These are phyloP conservation scores for Noccaea bulbosa DNA, from an alignment of 345 rosid genomes.

Conservation along the genomic window DNA sequence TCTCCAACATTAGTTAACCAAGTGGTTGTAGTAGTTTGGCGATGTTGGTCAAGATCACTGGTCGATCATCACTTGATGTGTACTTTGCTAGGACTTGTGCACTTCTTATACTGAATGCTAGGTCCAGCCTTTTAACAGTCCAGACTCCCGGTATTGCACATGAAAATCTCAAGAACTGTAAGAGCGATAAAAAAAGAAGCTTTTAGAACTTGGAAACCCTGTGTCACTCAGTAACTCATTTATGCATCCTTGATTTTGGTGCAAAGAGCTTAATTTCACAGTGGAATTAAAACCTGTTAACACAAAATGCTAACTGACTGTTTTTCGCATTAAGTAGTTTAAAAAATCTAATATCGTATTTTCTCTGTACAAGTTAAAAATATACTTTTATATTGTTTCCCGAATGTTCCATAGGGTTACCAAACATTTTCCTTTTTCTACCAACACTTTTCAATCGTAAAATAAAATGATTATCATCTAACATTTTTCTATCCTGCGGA, in stretches of 20 bases:
- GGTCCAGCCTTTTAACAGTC: neutral
- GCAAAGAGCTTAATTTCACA: constrained; percentile 18
- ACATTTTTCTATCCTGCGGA: too few species aligned
- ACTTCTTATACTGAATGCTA: constrained; percentile 12
- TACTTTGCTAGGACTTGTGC: constrained; percentile 13
- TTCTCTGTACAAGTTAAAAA: constrained; percentile 2
- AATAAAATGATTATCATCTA: too few species aligned
- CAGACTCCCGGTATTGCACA: neutral
- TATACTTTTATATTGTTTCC: neutral
- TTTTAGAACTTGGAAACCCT: constrained; percentile 5
- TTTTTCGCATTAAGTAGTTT: neutral
- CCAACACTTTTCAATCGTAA: neutral
- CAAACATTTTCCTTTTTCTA: neutral
- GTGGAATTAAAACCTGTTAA: neutral
- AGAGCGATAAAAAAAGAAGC: neutral
- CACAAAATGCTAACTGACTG: neutral
- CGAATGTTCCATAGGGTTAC: constrained; percentile 7
- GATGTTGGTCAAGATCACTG: constrained; percentile 12
- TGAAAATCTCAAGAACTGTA: constrained; percentile 6
- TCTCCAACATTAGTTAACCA: constrained; percentile 8
- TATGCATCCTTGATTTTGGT: constrained; percentile 20
- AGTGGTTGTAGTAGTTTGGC: constrained; percentile 3
- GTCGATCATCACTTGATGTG: constrained; percentile 6
- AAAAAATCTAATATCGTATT: neutral
- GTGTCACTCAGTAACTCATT: neutral